A percentile compares a stretch with the other conserved stretches of the same genome.
These are phyloP conservation scores for Pleurotus ostreatus DNA, from an alignment of 768 basidiomycete genomes.

Conservation along the genomic window DNA sequence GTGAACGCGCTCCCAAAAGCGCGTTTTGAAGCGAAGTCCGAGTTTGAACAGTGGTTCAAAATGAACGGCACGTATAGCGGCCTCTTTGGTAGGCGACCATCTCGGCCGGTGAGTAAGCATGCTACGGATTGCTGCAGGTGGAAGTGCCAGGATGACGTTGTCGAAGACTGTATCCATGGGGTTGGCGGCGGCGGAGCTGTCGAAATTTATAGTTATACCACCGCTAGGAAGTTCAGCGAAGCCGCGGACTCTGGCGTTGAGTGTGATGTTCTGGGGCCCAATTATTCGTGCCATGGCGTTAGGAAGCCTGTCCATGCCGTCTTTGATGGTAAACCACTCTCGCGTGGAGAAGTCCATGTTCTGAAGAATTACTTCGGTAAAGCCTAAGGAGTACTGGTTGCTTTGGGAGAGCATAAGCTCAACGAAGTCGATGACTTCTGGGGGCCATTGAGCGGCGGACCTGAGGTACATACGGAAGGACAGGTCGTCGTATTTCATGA, in stretches of 20 bases:
- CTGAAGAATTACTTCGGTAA: neutral
- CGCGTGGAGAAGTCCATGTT: slow-evolving; percentile 6
- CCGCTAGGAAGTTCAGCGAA: neutral
- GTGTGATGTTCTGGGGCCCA: slow-evolving; percentile 1
- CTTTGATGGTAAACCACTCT: slow-evolving; percentile 8
- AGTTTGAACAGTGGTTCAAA: slow-evolving; percentile 1
- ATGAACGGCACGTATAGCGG: slow-evolving; percentile 4
- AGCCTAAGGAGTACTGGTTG: slow-evolving; percentile 5
- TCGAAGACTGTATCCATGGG: neutral
- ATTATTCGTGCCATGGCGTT: neutral
- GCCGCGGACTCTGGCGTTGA: slow-evolving; percentile 1
- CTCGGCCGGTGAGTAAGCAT: neutral
- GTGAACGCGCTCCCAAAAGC: neutral
- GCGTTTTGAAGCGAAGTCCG: slow-evolving; percentile 6
- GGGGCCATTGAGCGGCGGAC: neutral
- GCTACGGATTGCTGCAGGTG: neutral
- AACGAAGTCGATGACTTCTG: slow-evolving; percentile 4
- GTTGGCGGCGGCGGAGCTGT: neutral
- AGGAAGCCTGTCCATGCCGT: slow-evolving; percentile 3
- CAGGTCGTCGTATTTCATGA: slow-evolving; percentile 4
- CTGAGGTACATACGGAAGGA: slow-evolving; percentile 3
- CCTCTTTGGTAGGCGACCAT: neutral
- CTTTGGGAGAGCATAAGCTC: slow-evolving; percentile 1
- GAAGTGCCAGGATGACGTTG: neutral
- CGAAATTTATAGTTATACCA: neutral